A percentile compares a stretch with the other conserved stretches of the same genome.
phyloP scores from a whole-genome alignment of 352 stramenopile species.

The Phytopythium aichiense region DNA sequence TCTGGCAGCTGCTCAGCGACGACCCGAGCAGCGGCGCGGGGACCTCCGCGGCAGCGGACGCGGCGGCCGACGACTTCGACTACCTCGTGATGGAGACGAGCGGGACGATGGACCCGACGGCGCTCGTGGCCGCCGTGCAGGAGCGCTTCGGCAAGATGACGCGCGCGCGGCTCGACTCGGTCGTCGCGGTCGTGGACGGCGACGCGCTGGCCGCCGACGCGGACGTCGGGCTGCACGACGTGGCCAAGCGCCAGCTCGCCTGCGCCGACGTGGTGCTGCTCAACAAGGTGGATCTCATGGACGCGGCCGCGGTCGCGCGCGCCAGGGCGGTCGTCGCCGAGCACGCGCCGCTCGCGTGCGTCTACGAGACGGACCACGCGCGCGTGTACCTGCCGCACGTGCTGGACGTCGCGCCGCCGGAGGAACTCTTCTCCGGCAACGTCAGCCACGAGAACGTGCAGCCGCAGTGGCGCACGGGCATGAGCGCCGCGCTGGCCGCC shows the following conservation, averaged over 20 bases:
- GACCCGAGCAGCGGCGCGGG: slow-evolving; percentile 8
- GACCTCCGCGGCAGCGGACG: slow-evolving; percentile 14
- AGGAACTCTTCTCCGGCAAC: slow-evolving; percentile 36
- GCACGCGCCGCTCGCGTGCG: slow-evolving; percentile 44
- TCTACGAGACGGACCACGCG: slow-evolving; percentile 67
- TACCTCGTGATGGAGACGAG: slow-evolving; percentile 79
- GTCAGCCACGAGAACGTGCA: slow-evolving; percentile 66
- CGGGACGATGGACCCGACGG: slow-evolving; percentile 65
- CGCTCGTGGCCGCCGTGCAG: slow-evolving; percentile 59
- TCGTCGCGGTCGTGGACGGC: slow-evolving; percentile 74
- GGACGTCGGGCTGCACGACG: slow-evolving; percentile 24
- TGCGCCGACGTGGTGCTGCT: slow-evolving; percentile 76
- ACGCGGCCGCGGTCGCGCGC: slow-evolving; percentile 17
- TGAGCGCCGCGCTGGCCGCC: slow-evolving; percentile 20
- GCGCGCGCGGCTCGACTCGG: slow-evolving; percentile 68
- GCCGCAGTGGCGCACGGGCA: slow-evolving; percentile 52
- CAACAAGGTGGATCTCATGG: slow-evolving; percentile 79
- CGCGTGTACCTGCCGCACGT: slow-evolving; percentile 67
- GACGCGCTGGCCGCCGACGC: slow-evolving; percentile 51
- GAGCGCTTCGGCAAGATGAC: slow-evolving; percentile 79
- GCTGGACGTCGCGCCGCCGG: slow-evolving; percentile 60
- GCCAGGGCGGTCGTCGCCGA: slow-evolving; percentile 31
- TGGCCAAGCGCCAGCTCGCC: slow-evolving; percentile 54
- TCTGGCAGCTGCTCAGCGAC: slow-evolving; percentile 46
- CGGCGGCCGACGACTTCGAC: slow-evolving; percentile 39